Evolutionary conservation across 2,329 filamentous ascomycete genomes (phyloP).

Genomic region (Talaromyces sp.): DNA sequence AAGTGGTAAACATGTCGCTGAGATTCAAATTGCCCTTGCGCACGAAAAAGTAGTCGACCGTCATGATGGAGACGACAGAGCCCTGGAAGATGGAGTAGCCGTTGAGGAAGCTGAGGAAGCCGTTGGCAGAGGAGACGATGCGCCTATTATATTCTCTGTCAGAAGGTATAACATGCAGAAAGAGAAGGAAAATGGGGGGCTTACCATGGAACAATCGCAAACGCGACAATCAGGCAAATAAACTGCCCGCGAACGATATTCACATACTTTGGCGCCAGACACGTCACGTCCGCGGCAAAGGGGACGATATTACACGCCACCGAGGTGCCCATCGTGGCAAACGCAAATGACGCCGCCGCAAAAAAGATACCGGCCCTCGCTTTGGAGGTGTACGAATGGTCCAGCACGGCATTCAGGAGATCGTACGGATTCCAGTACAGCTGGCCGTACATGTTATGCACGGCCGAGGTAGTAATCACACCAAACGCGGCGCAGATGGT

Average conservation of each 20-base stretch:
- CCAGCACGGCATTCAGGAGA: constrained; percentile 31
- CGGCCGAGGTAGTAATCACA: constrained; percentile 20
- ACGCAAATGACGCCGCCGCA: constrained; percentile 18
- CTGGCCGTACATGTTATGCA: constrained; percentile 30
- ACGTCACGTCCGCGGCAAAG: constrained; percentile 29
- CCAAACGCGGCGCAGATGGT: constrained; percentile 19
- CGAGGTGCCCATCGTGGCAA: constrained; percentile 18
- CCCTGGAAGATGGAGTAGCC: constrained; percentile 21
- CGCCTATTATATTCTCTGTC: constrained; percentile 9
- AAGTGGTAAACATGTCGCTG: constrained; percentile 24
- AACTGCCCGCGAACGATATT: constrained; percentile 29
- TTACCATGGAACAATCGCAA: constrained; percentile 29
- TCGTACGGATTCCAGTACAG: constrained; percentile 36
- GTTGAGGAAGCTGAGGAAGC: constrained; percentile 18
- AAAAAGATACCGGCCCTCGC: constrained; percentile 31
- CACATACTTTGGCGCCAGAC: constrained; percentile 25
- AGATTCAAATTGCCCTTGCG: constrained; percentile 29
- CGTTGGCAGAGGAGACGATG: constrained; percentile 17
- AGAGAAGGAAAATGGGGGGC: constrained; percentile 8
- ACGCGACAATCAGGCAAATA: constrained; percentile 25
- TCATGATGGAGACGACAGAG: constrained; percentile 21
- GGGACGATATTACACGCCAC: constrained; percentile 26
- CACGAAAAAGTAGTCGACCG: constrained; percentile 31
- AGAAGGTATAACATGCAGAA: neutral
- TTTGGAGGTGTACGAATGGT: constrained; percentile 27